Base-by-base conservation (phyloP, 805 yeast genomes). In the Myxozyma monticola region DNA sequence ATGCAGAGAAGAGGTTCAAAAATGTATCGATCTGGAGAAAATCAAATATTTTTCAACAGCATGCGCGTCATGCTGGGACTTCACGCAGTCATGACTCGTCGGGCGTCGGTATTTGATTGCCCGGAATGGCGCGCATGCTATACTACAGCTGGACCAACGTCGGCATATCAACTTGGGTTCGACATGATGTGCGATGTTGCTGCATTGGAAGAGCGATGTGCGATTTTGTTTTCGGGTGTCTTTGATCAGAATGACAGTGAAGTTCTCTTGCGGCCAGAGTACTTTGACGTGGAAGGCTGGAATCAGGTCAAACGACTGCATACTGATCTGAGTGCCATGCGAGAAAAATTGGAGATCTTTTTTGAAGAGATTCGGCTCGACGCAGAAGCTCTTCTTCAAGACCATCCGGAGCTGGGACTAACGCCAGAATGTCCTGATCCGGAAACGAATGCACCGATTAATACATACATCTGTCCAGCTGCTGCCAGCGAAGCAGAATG, bases 271-370 rank as follows among this genome's bases (percentile, higher is more conserved):
- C 29, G 25, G n/a, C 43, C 34, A 17, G 43, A n/a, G 15, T 39
- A 17, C 21, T 15, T 18, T 15, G 30, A 28, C 20, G 43, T 29
- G 18, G 43, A 39, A 17, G 43, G 43, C 9, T 39, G 43, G 43
- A 7, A 29, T 29, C 15, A 14, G 20, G 43, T 14, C 17, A 39
- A 39, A 18, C 34, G 30, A 17, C 17, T 39, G 5, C 43, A 39
- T 20, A 15, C 18, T 29, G 25, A 39, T 5, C 6, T 39, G 4
- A 28, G 3, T 17, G 24, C 21, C 4, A n/a, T 39, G 10, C n/a
- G 20, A 34, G 21, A 12, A 10, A 39, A 29, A 26, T 4, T 29
- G n/a, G 24, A 3, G 43, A 7, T 12, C 20, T 6, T 7, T n/a
- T 2, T 15, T 15, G 2, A 14, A 10, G 20, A 37, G 20, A 12